Conservation (phyloP, 2,329 filamentous ascomycete genomes). For the Sarocladium brachiariae region DNA sequence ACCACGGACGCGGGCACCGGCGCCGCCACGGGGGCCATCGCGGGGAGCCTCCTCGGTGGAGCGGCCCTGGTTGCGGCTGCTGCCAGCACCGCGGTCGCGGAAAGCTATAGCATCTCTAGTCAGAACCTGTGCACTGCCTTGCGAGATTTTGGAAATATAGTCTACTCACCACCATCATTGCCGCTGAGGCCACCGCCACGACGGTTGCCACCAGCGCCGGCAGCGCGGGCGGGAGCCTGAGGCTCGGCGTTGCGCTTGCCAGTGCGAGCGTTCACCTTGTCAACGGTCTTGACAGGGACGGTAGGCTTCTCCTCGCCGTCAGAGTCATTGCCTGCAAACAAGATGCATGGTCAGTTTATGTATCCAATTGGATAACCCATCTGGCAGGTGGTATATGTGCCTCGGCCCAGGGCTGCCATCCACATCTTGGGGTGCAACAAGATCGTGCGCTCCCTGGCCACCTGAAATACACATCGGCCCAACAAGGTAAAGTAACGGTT, state of each 20-base stretch:
- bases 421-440: background rate
- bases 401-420: too few relatives aligned
- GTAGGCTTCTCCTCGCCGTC: slow-evolving; percentile 63
- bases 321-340: slow-evolving; percentile 49
- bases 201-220: slow-evolving; percentile 36
- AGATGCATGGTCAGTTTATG: slow-evolving; percentile 12
- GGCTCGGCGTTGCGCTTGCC: slow-evolving; percentile 80
- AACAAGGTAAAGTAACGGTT: background rate
- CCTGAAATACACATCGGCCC: background rate
- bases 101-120: slow-evolving; percentile 53
- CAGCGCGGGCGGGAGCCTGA: slow-evolving; percentile 52
- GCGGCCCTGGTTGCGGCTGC: slow-evolving; percentile 75
- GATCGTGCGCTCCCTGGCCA: background rate
- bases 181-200: slow-evolving; percentile 55
- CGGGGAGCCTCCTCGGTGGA: slow-evolving; percentile 64
- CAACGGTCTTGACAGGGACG: slow-evolving; percentile 80
- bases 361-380: slow-evolving; percentile 8
- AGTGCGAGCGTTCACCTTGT: slow-evolving; percentile 70
- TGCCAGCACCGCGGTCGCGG: slow-evolving; percentile 79
- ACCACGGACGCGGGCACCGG: slow-evolving; percentile 56
- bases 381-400: too few relatives aligned
- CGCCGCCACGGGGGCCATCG: slow-evolving; percentile 52
- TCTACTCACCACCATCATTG: slow-evolving; percentile 76
- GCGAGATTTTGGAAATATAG: slow-evolving; percentile 2
- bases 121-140: slow-evolving; percentile 2